Percentiles rank a stretch among this genome's conserved stretches.
phyloP scores from a whole-genome alignment of 2,329 filamentous ascomycete genomes.

The Exophiala calicioides region DNA sequence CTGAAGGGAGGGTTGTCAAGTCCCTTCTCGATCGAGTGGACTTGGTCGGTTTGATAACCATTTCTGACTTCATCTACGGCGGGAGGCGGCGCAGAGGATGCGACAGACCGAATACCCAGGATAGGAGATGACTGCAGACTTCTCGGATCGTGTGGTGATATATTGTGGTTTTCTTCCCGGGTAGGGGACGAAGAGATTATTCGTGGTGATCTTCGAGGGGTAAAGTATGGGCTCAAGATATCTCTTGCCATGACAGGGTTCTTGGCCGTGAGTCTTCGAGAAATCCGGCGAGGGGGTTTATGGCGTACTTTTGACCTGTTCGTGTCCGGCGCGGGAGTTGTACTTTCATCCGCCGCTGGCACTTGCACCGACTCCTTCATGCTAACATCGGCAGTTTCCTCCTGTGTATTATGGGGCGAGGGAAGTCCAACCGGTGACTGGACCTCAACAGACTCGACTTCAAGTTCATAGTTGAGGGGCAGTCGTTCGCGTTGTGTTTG shows the following conservation, averaged over 20 bases:
- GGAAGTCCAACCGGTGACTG: neutral
- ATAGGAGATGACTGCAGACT: slow-evolving; percentile 5
- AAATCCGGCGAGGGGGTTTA: slow-evolving; percentile 17
- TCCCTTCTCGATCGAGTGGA: neutral
- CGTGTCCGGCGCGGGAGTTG: neutral
- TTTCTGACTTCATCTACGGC: neutral
- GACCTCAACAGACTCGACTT: neutral
- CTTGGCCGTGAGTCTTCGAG: slow-evolving; percentile 20
- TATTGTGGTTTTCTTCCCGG: slow-evolving; percentile 14
- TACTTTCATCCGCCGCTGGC: neutral
- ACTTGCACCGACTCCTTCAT: neutral
- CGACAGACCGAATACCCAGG: neutral
- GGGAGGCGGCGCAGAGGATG: neutral
- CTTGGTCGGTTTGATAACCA: neutral
- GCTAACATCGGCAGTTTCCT: neutral
- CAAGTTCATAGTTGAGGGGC: neutral
- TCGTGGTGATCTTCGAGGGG: slow-evolving; percentile 12
- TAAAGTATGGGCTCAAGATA: slow-evolving; percentile 30
- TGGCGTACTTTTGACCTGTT: neutral
- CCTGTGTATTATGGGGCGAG: slow-evolving; percentile 3
- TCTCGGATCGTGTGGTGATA: neutral
- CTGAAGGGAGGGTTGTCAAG: neutral
- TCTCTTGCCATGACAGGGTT: slow-evolving; percentile 20
- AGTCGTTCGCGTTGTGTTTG: slow-evolving; percentile 16
- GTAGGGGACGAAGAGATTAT: slow-evolving; percentile 4